Base-by-base conservation (phyloP, 2,329 filamentous ascomycete genomes). In the Diaporthe australafricana region DNA sequence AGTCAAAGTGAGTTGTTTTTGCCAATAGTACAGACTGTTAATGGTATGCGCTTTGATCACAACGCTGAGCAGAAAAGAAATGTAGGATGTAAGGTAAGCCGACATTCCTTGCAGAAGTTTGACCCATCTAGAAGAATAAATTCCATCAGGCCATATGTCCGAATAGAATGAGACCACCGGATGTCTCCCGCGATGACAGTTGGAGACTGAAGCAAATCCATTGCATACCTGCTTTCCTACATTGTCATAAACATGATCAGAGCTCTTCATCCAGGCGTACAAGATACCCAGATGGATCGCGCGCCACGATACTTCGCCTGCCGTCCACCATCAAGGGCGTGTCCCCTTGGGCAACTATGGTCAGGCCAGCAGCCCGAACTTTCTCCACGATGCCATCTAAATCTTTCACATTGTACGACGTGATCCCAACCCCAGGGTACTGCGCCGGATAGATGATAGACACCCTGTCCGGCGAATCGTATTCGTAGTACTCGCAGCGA, bases 401-500 rank as follows among this genome's bases (percentile, higher is more conserved):
- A 0, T 14, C 35, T 20, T 17, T 57, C 3, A 57, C 55, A 40
- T 27, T 57, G 8, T 57, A 57, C 32, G 55, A 25, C 3, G 55
- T 57, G 22, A 57, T 42, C 14, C 55, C 55, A 8, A 40, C 35
- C 16, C 55, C 55, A 17, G 55, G 35, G n/a, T 57, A 40, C 14
- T 57, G 32, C 3, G 22, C n/a, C 3, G 55, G 55, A 14, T 57
- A 57, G 11, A 57, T 22, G n/a, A 57, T 42, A 5, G 55, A 42
- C 1, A 27, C 35, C 35, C 55, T 42, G 8, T 57, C 55, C 1
- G 32, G n/a, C 0, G 35, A 32, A 27, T 57, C 55, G 8, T 42
- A 57, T 35, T 57, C 35, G 22, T 57, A 57, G 55, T 57, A 57
- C 55, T 57, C 55, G 55, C 55, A 57, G 14, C 55, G 22, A 5